These are phyloP conservation scores for Aquilaria malaccensis DNA, from an alignment of 345 rosid species.

Conservation along the genomic window DNA sequence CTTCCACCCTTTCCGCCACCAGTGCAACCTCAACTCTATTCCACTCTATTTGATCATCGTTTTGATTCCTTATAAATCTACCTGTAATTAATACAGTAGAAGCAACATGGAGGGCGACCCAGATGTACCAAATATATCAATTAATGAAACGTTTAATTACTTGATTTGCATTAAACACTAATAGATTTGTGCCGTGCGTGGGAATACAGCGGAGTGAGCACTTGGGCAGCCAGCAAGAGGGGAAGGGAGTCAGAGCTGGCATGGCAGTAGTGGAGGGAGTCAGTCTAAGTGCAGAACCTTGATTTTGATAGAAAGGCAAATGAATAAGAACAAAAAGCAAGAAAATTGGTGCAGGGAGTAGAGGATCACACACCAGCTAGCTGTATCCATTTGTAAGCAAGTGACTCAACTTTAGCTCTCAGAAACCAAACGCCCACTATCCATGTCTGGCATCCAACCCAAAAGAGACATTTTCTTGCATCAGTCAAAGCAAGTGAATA, in stretches of 20 bases:
- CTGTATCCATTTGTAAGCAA: slow-evolving; percentile 63
- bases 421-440: slow-evolving; percentile 60
- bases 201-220: no score
- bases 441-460: slow-evolving; percentile 52
- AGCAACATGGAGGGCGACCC: no score
- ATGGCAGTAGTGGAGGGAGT: not conserved
- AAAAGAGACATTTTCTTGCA: slow-evolving; percentile 18
- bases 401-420: slow-evolving; percentile 48
- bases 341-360: slow-evolving; percentile 31
- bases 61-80: no score
- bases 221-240: no score
- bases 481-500: not conserved
- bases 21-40: no score
- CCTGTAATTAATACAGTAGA: no score
- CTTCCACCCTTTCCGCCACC: no score
- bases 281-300: slow-evolving; percentile 37
- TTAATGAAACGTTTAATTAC: not conserved
- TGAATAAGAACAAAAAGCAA: slow-evolving; percentile 71
- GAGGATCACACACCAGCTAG: slow-evolving; percentile 29
- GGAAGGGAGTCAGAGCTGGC: slow-evolving; percentile 29
- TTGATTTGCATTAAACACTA: not conserved
- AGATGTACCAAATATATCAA: no score
- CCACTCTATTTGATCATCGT: no score
- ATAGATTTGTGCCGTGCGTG: not conserved
- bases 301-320: slow-evolving; percentile 73